phyloP scores from a whole-genome alignment of 2,329 filamentous ascomycete genomes.

The Huntiella savannae region DNA sequence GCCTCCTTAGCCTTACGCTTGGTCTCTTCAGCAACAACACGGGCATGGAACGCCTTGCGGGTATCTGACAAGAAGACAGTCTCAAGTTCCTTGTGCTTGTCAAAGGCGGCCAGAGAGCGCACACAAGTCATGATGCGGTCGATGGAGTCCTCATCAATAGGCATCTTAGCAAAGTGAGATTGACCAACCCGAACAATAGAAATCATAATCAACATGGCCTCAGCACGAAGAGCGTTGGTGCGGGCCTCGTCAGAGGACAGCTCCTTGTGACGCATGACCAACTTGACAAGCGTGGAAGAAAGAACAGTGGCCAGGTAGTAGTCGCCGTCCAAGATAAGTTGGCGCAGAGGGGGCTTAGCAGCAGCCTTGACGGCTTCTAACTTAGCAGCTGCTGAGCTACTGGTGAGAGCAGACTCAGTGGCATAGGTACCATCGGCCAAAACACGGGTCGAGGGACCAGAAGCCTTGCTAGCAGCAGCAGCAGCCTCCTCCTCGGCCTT shows the following conservation, averaged over 20 bases:
- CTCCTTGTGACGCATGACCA: constrained; percentile 93
- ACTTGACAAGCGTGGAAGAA: constrained; percentile 88
- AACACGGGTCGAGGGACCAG: constrained; percentile 64
- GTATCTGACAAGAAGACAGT: constrained; percentile 89
- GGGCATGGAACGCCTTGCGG: constrained; percentile 82
- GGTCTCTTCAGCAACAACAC: constrained; percentile 95
- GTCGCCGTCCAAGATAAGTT: constrained; percentile 90
- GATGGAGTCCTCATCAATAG: constrained; percentile 95
- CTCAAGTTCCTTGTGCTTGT: constrained; percentile 75
- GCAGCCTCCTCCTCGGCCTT: constrained; percentile 45
- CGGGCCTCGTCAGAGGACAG: constrained; percentile 71
- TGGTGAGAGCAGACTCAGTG: constrained; percentile 88
- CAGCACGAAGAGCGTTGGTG: constrained; percentile 83
- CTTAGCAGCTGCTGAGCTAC: constrained; percentile 75
- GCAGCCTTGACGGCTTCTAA: constrained; percentile 93
- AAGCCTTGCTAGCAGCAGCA: constrained; percentile 54
- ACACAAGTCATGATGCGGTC: constrained; percentile 98
- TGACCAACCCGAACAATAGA: constrained; percentile 95
- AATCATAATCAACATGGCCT: constrained; percentile 99
- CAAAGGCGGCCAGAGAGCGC: constrained; percentile 76
- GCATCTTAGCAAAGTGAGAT: constrained; percentile 94
- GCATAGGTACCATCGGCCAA: constrained; percentile 94
- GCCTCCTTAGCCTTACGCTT: constrained; percentile 93
- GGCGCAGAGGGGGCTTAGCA: constrained; percentile 83
- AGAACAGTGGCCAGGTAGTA: constrained; percentile 91